Evolutionary conservation across 2,329 filamentous ascomycete species (phyloP), one percentile per base, ranked within the genome.

Genomic region (Massarina eburnea): DNA sequence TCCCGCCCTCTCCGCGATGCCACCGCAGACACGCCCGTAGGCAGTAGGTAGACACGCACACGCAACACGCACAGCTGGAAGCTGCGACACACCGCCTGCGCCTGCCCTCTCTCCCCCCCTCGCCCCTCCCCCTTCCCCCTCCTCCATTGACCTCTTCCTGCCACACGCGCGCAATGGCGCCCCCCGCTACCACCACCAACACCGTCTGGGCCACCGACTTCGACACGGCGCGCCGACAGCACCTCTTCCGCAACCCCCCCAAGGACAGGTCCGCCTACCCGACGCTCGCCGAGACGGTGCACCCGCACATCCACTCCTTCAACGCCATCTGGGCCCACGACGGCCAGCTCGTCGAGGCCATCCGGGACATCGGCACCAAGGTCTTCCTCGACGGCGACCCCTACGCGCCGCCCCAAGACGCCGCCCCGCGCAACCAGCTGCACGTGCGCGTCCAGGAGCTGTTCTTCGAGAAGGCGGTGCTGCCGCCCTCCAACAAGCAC

Each of bases 231-330:
- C 85, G 89, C 48, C 86, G 92, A 62, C 89, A 99, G 65, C 81
- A 88, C 41, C 86, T 99, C 18, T 99, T 99, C 71, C 80, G 83
- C 62, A 85, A 95, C 57, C 92, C 94, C 15, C 92, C 94, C 0
- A 86, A 82, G 63, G 91, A 97, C 67, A 86, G 83, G 58, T 88
- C 88, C 8, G 90, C 92, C 48, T 97, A 95, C 66, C 94, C 94
- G 12, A 81, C 88, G 18, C 82, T 99, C 38, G 86, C 91, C 61
- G 81, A 82, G 50, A 89, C 92, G n/a, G 85, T 97, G 48, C 80
- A 88, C 55, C 94, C 94, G 39, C 94, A 99, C 71, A 87, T 97
- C 60, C 86, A 96, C 64, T 94, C 94, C 6, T 99, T 96, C 82
- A 96, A 99, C 76, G 85, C 85, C 41, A 79, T 97, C 38, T 95